phyloP scores from a whole-genome alignment of 2,329 filamentous ascomycete genomes.

The Talaromyces sp. region DNA sequence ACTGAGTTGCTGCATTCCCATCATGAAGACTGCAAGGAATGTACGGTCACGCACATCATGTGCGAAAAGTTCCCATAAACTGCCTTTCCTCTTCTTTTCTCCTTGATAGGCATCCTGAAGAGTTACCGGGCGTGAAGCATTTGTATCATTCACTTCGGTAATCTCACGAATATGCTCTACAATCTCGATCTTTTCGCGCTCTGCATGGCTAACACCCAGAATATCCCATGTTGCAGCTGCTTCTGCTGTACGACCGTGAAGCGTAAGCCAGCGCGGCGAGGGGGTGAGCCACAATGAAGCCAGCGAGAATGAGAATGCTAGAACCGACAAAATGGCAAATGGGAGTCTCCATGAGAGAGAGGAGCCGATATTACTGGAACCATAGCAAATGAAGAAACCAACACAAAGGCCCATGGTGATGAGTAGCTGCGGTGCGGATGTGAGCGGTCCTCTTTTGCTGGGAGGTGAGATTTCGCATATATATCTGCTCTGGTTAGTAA shows the following conservation, averaged over 20 bases:
- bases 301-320: conserved; percentile 41
- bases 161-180: conserved; percentile 18
- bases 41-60: conserved; percentile 37
- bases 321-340: conserved; percentile 48
- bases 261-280: conserved; percentile 58
- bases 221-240: conserved; percentile 43
- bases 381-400: conserved; percentile 62
- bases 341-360: conserved; percentile 57
- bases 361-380: conserved; percentile 46
- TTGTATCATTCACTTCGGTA: conserved; percentile 9
- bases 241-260: conserved; percentile 47
- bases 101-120: neutral
- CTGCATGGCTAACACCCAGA: conserved; percentile 45
- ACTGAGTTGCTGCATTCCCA: conserved; percentile 59
- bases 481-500: conserved; percentile 27
- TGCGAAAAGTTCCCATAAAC: conserved; percentile 27
- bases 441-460: conserved; percentile 49
- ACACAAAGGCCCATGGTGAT: conserved; percentile 50
- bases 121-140: neutral
- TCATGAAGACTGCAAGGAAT: conserved; percentile 54
- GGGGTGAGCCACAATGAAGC: conserved; percentile 45
- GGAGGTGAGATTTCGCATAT: conserved; percentile 61
- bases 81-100: neutral
- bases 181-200: conserved; percentile 50
- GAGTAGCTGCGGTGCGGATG: conserved; percentile 53